phyloP scores from a whole-genome alignment of 2,329 filamentous ascomycete genomes.

The Bertia moriformis region DNA sequence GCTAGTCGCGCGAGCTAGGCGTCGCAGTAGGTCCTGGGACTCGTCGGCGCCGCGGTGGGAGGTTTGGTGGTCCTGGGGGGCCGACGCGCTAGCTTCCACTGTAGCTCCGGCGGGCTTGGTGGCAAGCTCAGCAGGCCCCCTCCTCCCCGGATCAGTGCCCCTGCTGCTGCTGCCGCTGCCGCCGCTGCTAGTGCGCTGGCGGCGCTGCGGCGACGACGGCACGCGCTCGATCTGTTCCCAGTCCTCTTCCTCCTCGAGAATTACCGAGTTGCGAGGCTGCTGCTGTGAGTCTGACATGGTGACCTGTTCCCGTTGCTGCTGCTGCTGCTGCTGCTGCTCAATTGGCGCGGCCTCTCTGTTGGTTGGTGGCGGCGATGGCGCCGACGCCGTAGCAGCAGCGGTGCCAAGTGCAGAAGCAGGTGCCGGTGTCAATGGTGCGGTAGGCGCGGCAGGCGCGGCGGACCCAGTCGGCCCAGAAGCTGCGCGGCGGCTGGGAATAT shows the following conservation, averaged over 20 bases:
- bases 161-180: too few relatives aligned
- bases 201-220: conserved; percentile 18
- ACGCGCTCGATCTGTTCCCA: conserved; percentile 22
- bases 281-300: conserved; percentile 1
- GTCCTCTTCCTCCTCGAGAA: conserved; percentile 12
- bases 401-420: too few relatives aligned
- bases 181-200: conserved; percentile 4
- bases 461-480: too few relatives aligned
- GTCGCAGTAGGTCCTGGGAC: conserved; percentile 31
- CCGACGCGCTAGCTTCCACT: background rate
- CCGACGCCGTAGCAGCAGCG: too few relatives aligned
- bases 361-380: background rate
- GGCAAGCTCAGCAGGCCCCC: too few relatives aligned
- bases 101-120: too few relatives aligned
- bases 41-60: conserved; percentile 20
- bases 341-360: background rate
- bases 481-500: too few relatives aligned
- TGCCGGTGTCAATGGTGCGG: too few relatives aligned
- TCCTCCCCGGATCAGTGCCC: too few relatives aligned
- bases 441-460: too few relatives aligned
- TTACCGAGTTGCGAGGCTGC: conserved; percentile 1
- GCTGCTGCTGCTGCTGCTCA: background rate
- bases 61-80: background rate
- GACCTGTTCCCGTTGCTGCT: conserved; percentile 4
- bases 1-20: conserved; percentile 30